Evolutionary conservation across 805 yeast species (phyloP).

Genomic region (Sugiyamaella marilandica): DNA sequence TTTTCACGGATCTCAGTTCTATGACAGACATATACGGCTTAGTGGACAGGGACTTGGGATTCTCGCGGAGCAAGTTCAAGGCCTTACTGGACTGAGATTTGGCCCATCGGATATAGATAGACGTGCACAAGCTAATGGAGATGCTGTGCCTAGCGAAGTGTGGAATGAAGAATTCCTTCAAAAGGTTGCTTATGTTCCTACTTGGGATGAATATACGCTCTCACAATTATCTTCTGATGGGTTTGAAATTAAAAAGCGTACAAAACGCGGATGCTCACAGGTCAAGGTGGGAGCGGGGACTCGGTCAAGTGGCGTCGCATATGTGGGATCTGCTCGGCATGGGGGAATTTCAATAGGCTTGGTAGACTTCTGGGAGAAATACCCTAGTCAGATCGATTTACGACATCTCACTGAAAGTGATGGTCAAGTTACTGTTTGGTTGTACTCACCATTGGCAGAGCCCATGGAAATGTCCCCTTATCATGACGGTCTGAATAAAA

Average conservation of each 20-base stretch:
- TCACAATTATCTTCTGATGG: conserved; percentile 11
- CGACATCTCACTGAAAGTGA: background rate
- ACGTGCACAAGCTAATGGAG: background rate
- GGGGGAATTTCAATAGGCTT: conserved; percentile 10
- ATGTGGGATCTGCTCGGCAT: conserved; percentile 3
- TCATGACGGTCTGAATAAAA: conserved; percentile 9
- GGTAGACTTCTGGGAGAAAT: conserved; percentile 10
- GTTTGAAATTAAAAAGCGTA: conserved; percentile 7
- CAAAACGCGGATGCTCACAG: conserved; percentile 6
- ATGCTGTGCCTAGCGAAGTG: background rate
- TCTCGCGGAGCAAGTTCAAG: conserved; percentile 6
- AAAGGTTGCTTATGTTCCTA: conserved; percentile 4
- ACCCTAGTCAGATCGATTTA: conserved; percentile 10
- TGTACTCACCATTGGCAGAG: conserved; percentile 8
- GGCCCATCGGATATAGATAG: background rate
- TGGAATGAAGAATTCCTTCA: background rate
- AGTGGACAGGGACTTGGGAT: conserved; percentile 6
- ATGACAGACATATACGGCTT: conserved; percentile 7
- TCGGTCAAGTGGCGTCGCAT: conserved; percentile 7
- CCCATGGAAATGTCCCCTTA: conserved; percentile 10
- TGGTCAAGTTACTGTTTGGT: conserved; percentile 5
- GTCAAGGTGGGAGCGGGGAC: conserved; percentile 10
- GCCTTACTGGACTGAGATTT: conserved; percentile 4
- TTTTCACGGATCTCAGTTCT: conserved; percentile 1
- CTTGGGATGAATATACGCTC: background rate